Conservation (phyloP, 108 stramenopile species). For the Mediolabrus comicus region DNA sequence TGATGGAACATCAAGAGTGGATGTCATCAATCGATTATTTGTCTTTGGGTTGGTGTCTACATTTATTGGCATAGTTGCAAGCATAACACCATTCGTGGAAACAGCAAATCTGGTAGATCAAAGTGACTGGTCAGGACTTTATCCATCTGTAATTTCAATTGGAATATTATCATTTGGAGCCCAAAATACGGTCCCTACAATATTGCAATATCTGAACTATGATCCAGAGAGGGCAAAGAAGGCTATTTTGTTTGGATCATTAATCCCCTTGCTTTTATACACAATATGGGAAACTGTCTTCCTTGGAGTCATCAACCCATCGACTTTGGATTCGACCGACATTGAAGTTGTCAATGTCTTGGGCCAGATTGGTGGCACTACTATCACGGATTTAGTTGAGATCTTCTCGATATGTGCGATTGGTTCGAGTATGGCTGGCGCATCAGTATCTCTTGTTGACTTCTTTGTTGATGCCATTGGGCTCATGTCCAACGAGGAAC, state of each 20-base stretch:
- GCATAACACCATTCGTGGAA: slow-evolving; percentile 18
- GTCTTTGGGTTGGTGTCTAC: slow-evolving; percentile 35
- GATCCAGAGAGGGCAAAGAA: slow-evolving; percentile 24
- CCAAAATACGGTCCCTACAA: slow-evolving; percentile 50
- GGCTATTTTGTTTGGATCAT: slow-evolving; percentile 42
- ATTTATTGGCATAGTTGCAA: slow-evolving; percentile 30
- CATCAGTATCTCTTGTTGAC: slow-evolving; percentile 50
- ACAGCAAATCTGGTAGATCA: slow-evolving; percentile 14
- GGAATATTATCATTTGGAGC: slow-evolving; percentile 53
- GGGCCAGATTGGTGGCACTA: slow-evolving; percentile 19
- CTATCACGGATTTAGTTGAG: slow-evolving; percentile 34
- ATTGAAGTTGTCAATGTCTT: slow-evolving; percentile 30
- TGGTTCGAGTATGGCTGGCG: slow-evolving; percentile 53
- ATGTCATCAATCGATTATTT: slow-evolving; percentile 37
- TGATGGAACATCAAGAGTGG: slow-evolving; percentile 34
- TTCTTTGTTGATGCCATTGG: slow-evolving; percentile 43
- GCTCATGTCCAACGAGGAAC: background rate
- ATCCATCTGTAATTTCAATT: slow-evolving; percentile 41
- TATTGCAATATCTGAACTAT: slow-evolving; percentile 37
- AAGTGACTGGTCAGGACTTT: slow-evolving; percentile 36
- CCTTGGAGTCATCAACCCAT: slow-evolving; percentile 38
- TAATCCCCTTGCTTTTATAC: slow-evolving; percentile 37
- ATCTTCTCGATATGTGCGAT: slow-evolving; percentile 46
- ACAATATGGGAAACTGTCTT: slow-evolving; percentile 45
- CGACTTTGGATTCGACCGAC: slow-evolving; percentile 2